A percentile compares a stretch with the other conserved stretches of the same genome.
Evolutionary conservation across 2,329 filamentous ascomycete species (phyloP).

Genomic region (Ilyonectria mors-panacis): DNA sequence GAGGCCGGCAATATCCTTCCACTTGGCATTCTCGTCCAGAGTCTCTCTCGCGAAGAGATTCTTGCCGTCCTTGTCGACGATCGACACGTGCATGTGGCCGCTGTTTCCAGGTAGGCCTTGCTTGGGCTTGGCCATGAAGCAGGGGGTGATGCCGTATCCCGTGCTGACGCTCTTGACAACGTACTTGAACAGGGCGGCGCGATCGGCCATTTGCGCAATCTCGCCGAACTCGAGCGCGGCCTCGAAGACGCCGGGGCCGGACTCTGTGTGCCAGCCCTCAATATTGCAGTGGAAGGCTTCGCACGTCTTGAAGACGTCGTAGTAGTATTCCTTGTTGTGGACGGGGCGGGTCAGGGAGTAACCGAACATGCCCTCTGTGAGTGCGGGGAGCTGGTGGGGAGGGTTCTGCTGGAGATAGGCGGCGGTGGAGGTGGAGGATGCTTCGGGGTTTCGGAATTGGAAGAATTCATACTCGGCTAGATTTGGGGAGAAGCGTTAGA

Average conservation of each 20-base stretch:
- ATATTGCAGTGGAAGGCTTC: conserved; percentile 84
- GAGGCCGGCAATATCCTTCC: conserved; percentile 82
- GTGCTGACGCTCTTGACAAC: conserved; percentile 90
- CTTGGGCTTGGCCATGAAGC: conserved; percentile 98
- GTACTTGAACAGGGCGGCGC: conserved; percentile 94
- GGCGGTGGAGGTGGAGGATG: conserved; percentile 75
- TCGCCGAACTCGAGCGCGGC: conserved; percentile 94
- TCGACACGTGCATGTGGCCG: conserved; percentile 94
- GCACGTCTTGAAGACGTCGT: conserved; percentile 87
- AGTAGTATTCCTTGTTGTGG: conserved; percentile 94
- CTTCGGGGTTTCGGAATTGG: conserved; percentile 81
- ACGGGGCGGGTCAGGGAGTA: conserved; percentile 90
- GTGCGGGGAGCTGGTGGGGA: conserved; percentile 78
- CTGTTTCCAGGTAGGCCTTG: conserved; percentile 94
- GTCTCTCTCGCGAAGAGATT: conserved; percentile 86
- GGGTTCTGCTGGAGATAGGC: conserved; percentile 82
- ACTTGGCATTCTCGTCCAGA: conserved; percentile 79
- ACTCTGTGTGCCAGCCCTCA: conserved; percentile 97
- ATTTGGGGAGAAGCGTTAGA: neutral
- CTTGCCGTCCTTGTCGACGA: conserved; percentile 83
- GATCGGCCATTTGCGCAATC: conserved; percentile 91
- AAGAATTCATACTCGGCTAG: conserved; percentile 96
- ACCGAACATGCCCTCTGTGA: conserved; percentile 96
- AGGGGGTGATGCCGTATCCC: conserved; percentile 92
- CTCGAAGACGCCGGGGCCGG: conserved; percentile 94